These are phyloP conservation scores for Epichloe glyceriae DNA, from an alignment of 2,329 filamentous ascomycete species.

Conservation along the genomic window DNA sequence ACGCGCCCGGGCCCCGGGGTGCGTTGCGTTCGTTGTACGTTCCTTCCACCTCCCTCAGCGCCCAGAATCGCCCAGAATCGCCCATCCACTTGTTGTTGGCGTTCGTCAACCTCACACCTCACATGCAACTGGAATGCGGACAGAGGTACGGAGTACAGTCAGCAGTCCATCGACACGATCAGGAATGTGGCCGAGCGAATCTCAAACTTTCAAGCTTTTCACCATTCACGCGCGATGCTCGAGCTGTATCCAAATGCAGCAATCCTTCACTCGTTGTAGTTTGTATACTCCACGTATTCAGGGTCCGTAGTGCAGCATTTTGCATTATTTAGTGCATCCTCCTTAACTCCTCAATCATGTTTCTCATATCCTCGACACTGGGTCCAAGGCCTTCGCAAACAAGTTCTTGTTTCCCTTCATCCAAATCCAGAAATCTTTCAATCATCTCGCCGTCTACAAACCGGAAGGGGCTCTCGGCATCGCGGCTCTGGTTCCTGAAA, in stretches of 20 bases:
- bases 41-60: too few relatives aligned
- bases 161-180: neutral
- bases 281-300: neutral
- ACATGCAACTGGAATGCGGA: neutral
- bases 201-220: too few relatives aligned
- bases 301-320: too few relatives aligned
- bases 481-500: conserved; percentile 59
- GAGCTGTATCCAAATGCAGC: neutral
- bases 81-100: too few relatives aligned
- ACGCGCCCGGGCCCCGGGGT: conserved; percentile 14
- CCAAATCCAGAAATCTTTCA: conserved; percentile 67
- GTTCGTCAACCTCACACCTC: too few relatives aligned
- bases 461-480: conserved; percentile 65
- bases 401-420: conserved; percentile 40
- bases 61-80: too few relatives aligned
- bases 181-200: too few relatives aligned
- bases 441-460: conserved; percentile 91
- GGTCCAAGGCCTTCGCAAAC: conserved; percentile 44
- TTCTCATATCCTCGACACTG: conserved; percentile 49
- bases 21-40: too few relatives aligned
- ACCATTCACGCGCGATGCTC: too few relatives aligned
- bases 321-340: conserved; percentile 37
- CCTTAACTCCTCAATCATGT: conserved; percentile 48
- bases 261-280: neutral
- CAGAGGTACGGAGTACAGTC: neutral